Evolutionary conservation across 495 filamentous ascomycete species (phyloP).

Genomic region (Rusavskia elegans): DNA sequence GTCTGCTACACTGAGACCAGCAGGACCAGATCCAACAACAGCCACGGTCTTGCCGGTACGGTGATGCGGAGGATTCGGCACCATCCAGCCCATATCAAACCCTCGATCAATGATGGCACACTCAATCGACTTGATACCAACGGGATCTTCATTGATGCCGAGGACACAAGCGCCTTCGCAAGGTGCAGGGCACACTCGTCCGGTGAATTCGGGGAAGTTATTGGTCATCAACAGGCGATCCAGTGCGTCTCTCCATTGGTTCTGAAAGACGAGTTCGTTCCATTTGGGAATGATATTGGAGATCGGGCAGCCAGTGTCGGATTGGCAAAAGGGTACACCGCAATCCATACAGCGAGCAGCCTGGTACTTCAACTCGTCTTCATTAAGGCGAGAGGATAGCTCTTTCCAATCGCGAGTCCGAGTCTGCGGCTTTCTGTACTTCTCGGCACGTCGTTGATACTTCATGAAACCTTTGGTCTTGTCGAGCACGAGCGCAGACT

Average conservation of each 20-base stretch:
- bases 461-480: conserved; percentile 99
- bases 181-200: conserved; percentile 93
- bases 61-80: conserved; percentile 60
- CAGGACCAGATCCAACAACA: conserved; percentile 86
- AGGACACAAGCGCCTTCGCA: conserved; percentile 97
- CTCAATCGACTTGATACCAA: conserved; percentile 98
- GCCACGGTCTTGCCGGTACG: conserved; percentile 87
- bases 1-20: conserved; percentile 84
- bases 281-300: conserved; percentile 99
- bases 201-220: conserved; percentile 99
- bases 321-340: conserved; percentile 98
- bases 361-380: conserved; percentile 98
- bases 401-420: conserved; percentile 92
- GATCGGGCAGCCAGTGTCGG: conserved; percentile 92
- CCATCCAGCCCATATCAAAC: conserved; percentile 99
- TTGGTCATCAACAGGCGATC: conserved; percentile 97
- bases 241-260: conserved; percentile 89
- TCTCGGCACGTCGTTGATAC: conserved; percentile 85
- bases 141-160: conserved; percentile 94
- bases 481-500: conserved; percentile 81
- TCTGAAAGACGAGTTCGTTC: conserved; percentile 89
- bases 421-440: conserved; percentile 79
- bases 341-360: conserved; percentile 99
- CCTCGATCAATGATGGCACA: conserved; percentile 98
- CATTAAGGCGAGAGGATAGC: conserved; percentile 72